Conservation (phyloP, 2,329 filamentous ascomycete genomes). For the Pseudopyricularia cyperi region DNA sequence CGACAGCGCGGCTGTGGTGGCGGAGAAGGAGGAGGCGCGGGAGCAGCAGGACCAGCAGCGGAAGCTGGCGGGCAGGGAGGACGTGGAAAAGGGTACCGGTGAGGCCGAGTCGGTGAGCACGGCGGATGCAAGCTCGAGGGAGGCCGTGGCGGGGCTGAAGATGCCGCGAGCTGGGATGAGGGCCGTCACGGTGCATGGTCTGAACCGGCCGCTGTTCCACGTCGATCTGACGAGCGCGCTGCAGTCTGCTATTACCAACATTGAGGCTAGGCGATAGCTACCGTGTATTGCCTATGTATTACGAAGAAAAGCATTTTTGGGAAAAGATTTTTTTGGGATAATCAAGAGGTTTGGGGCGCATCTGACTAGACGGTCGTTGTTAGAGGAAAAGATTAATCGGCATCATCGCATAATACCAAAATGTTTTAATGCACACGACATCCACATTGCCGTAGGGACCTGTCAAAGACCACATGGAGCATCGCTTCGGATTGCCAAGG, state of each 20-base stretch:
- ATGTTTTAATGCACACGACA: too few relatives aligned
- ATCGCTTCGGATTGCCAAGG: too few relatives aligned
- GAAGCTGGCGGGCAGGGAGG: slow-evolving; percentile 2
- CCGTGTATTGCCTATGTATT: neutral
- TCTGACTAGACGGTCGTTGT: too few relatives aligned
- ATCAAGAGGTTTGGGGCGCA: too few relatives aligned
- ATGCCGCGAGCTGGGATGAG: neutral
- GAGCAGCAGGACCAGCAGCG: slow-evolving; percentile 15
- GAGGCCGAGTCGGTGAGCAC: neutral
- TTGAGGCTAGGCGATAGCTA: slow-evolving; percentile 34
- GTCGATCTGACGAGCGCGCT: slow-evolving; percentile 81
- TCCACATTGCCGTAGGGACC: too few relatives aligned
- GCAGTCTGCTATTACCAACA: slow-evolving; percentile 74
- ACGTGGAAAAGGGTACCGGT: neutral
- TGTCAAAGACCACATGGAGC: too few relatives aligned
- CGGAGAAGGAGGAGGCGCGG: slow-evolving; percentile 51
- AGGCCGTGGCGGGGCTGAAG: slow-evolving; percentile 1
- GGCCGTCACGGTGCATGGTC: slow-evolving; percentile 62
- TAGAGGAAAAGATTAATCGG: too few relatives aligned
- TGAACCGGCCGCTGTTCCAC: slow-evolving; percentile 87
- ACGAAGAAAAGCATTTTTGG: neutral
- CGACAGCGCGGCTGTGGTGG: slow-evolving; percentile 54
- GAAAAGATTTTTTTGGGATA: too few relatives aligned
- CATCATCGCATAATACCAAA: too few relatives aligned
- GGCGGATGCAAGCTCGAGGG: neutral